Conservation (phyloP, 2,329 filamentous ascomycete genomes). For the Fusarium phyllophilum region DNA sequence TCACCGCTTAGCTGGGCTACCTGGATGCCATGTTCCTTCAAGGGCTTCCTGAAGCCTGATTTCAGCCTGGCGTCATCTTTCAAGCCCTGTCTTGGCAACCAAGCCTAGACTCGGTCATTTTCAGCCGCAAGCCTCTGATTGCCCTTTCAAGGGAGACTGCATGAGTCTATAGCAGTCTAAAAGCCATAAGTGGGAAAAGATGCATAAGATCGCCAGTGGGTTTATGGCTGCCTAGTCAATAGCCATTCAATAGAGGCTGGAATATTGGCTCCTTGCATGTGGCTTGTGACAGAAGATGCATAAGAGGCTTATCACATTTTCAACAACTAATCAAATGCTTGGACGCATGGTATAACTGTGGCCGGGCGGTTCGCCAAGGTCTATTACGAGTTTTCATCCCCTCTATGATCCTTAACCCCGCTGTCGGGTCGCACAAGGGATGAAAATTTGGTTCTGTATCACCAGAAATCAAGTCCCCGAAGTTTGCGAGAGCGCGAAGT, state of each 20-base stretch:
- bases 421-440: not conserved
- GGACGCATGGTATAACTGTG: rapidly evolving
- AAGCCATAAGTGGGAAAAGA: not conserved
- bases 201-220: rapidly evolving
- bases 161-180: no score
- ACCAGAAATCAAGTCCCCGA: not conserved
- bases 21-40: not conserved
- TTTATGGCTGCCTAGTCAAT: not conserved
- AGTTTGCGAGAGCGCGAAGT: not conserved
- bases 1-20: rapidly evolving
- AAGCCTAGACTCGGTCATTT: not conserved
- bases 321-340: not conserved
- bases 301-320: not conserved
- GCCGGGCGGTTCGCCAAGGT: not conserved
- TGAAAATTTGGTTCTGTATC: not conserved
- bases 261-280: not conserved
- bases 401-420: not conserved
- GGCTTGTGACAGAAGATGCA: not conserved
- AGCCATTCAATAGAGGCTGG: not conserved
- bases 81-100: not conserved
- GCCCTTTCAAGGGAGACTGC: not conserved
- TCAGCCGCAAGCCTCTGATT: not conserved
- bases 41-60: not conserved
- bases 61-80: not conserved
- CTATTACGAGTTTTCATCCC: not conserved